A percentile compares a stretch with the other conserved stretches of the same genome.
These are phyloP conservation scores for Naganishia antarctica DNA, from an alignment of 768 basidiomycete genomes.

Conservation along the genomic window DNA sequence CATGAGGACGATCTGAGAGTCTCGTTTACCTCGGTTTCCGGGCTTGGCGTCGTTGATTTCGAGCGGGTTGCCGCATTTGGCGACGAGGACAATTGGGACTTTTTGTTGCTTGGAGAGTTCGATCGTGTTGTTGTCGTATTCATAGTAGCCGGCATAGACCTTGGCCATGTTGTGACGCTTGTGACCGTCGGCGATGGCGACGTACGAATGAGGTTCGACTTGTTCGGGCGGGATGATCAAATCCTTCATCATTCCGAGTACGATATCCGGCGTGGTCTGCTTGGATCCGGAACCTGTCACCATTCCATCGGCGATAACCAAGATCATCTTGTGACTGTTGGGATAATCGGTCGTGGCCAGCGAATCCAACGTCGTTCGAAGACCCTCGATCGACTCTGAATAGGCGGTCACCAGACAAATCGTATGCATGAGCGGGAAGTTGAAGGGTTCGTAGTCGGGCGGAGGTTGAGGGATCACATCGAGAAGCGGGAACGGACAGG, in stretches of 20 bases:
- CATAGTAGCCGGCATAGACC: slow-evolving; percentile 95
- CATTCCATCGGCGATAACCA: slow-evolving; percentile 97
- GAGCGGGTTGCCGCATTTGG: slow-evolving; percentile 88
- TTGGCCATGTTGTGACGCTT: slow-evolving; percentile 99
- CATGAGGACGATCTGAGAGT: slow-evolving; percentile 97
- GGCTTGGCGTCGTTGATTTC: slow-evolving; percentile 87
- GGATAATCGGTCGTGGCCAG: slow-evolving; percentile 97
- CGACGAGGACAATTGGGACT: slow-evolving; percentile 90
- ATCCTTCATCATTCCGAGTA: slow-evolving; percentile 94
- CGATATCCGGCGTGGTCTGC: slow-evolving; percentile 87
- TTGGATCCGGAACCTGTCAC: slow-evolving; percentile 90
- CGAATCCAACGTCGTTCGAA: slow-evolving; percentile 96
- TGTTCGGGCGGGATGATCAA: slow-evolving; percentile 72
- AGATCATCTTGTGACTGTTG: slow-evolving; percentile 89
- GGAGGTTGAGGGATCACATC: slow-evolving; percentile 91
- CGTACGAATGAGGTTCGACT: slow-evolving; percentile 90
- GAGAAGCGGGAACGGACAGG: slow-evolving; percentile 84
- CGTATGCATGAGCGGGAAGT: slow-evolving; percentile 86
- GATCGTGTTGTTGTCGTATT: slow-evolving; percentile 82
- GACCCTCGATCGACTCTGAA: slow-evolving; percentile 91
- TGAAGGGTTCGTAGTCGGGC: slow-evolving; percentile 86
- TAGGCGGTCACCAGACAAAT: slow-evolving; percentile 98
- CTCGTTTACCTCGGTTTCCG: slow-evolving; percentile 97
- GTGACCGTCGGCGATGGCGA: slow-evolving; percentile 99
- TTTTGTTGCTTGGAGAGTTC: slow-evolving; percentile 92